These are phyloP conservation scores for Fusarium continuum DNA, from an alignment of 2,329 filamentous ascomycete species.

Conservation along the genomic window DNA sequence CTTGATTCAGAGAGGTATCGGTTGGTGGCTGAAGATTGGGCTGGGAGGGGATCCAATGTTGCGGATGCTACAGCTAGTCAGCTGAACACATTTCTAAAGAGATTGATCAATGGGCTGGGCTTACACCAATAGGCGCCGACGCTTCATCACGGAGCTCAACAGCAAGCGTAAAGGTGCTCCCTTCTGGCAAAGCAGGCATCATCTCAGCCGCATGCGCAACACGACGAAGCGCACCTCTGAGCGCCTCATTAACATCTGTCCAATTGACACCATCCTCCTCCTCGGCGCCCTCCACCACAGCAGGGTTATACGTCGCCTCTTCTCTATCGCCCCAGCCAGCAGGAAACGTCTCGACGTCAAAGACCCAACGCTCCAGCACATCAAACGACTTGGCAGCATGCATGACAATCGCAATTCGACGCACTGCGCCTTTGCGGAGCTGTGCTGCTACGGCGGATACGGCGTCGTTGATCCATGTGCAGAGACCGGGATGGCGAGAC, in stretches of 20 bases:
- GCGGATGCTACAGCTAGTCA: conserved; percentile 58
- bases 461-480: conserved; percentile 85
- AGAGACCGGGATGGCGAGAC: conserved; percentile 85
- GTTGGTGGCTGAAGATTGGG: conserved; percentile 54
- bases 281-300: conserved; percentile 22
- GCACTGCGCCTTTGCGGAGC: conserved; percentile 65
- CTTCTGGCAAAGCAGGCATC: conserved; percentile 65
- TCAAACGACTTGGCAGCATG: conserved; percentile 51
- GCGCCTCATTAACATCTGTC: conserved; percentile 74
- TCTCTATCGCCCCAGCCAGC: conserved; percentile 38
- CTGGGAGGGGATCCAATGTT: conserved; percentile 68
- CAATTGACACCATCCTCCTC: conserved; percentile 54
- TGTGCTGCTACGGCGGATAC: conserved; percentile 76
- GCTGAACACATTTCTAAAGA: too few relatives aligned
- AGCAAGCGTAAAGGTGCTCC: conserved; percentile 79
- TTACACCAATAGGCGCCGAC: conserved; percentile 66
- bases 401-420: conserved; percentile 60
- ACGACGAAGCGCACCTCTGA: conserved; percentile 72
- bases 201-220: conserved; percentile 68
- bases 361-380: conserved; percentile 70
- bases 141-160: conserved; percentile 74
- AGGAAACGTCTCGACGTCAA: conserved; percentile 65
- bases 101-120: too few relatives aligned
- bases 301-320: conserved; percentile 41
- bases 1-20: conserved; percentile 43